phyloP scores from a whole-genome alignment of 805 yeast species.

The Torulaspora maleeae region DNA sequence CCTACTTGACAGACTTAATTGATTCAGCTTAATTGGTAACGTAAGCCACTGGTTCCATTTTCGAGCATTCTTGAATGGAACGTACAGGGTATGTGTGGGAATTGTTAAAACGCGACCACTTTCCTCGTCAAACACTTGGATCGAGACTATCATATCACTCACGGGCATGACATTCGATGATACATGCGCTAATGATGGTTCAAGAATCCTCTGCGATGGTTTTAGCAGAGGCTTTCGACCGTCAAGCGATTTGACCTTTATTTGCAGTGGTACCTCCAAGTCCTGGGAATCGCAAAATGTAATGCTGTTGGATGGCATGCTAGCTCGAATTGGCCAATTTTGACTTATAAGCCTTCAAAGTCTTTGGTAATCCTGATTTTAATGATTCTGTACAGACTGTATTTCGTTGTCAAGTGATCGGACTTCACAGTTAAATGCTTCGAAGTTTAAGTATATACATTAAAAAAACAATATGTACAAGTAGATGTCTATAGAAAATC shows the following conservation, averaged over 20 bases:
- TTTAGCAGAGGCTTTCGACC: conserved; percentile 41
- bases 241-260: conserved; percentile 46
- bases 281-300: conserved; percentile 58
- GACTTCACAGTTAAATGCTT: not conserved
- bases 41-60: conserved; percentile 71
- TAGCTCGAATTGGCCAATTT: not conserved
- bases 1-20: conserved; percentile 59
- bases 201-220: conserved; percentile 44
- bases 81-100: conserved; percentile 48
- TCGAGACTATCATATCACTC: conserved; percentile 43
- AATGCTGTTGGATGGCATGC: conserved; percentile 37
- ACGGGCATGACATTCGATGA: conserved; percentile 37
- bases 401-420: not conserved
- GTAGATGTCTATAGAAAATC: conserved; percentile 4
- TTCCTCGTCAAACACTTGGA: conserved; percentile 40
- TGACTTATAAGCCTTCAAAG: not conserved
- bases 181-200: conserved; percentile 43
- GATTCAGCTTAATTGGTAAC: conserved; percentile 66
- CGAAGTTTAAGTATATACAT: not conserved
- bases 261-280: conserved; percentile 43
- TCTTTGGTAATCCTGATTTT: not conserved
- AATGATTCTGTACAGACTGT: not conserved
- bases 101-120: conserved; percentile 45
- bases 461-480: conserved; percentile 6
- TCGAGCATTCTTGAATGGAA: conserved; percentile 42